Conservation (phyloP, 768 basidiomycete genomes). For the Rhizopogon vesiculosus region DNA sequence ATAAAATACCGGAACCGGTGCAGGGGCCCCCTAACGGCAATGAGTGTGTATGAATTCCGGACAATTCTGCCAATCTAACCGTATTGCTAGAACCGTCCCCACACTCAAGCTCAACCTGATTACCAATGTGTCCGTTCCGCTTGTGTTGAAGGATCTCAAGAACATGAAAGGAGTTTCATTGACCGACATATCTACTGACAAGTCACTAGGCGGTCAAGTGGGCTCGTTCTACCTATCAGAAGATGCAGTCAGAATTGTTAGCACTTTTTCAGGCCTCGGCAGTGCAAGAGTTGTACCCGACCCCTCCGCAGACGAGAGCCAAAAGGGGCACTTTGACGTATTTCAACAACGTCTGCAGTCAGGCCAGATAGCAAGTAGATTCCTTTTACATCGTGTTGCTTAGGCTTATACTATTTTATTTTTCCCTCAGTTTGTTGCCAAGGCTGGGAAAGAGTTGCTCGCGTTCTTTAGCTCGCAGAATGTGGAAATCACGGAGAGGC, state of each 20-base stretch:
- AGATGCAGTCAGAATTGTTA: conserved; percentile 45
- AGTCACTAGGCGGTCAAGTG: conserved; percentile 36
- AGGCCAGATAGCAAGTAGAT: conserved; percentile 47
- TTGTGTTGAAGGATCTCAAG: conserved; percentile 39
- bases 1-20: not conserved
- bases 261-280: conserved; percentile 47
- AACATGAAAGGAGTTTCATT: conserved; percentile 28
- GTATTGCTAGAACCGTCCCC: conserved; percentile 16
- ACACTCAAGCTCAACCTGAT: conserved; percentile 48
- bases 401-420: not conserved
- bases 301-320: conserved; percentile 33
- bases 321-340: conserved; percentile 42
- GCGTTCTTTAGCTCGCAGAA: conserved; percentile 57
- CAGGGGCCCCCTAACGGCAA: not conserved
- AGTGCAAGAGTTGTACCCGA: conserved; percentile 42
- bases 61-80: not conserved
- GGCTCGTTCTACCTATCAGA: conserved; percentile 57
- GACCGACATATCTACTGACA: conserved; percentile 34
- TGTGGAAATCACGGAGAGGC: conserved; percentile 36
- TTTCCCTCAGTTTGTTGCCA: conserved; percentile 49
- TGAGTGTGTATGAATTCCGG: conserved; percentile 11
- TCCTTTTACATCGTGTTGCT: not conserved
- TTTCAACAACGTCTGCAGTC: conserved; percentile 46
- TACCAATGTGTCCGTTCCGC: conserved; percentile 44
- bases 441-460: conserved; percentile 46